Conservation (phyloP, 805 yeast genomes). For the Wickerhamiella azyma region DNA sequence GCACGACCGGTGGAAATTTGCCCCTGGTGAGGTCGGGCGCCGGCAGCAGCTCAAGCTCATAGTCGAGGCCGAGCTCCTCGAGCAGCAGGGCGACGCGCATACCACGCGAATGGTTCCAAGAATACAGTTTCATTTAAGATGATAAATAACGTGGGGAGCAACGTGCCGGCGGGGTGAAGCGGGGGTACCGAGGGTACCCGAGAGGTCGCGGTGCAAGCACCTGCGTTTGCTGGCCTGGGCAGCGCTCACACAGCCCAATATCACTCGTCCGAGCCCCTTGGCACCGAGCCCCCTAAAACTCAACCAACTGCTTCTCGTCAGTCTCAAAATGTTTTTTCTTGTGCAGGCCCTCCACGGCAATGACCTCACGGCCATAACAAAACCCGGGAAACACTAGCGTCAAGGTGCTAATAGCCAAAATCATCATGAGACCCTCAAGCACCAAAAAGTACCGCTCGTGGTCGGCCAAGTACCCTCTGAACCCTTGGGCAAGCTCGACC, state of each 20-base stretch:
- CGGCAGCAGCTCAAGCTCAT: slow-evolving; percentile 21
- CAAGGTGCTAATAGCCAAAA: slow-evolving; percentile 32
- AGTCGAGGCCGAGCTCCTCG: slow-evolving; percentile 58
- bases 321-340: not conserved
- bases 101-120: not conserved
- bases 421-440: slow-evolving; percentile 47
- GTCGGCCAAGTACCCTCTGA: slow-evolving; percentile 47
- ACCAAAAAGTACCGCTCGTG: slow-evolving; percentile 44
- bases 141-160: too few species aligned
- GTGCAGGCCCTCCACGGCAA: slow-evolving; percentile 1
- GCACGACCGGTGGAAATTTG: not conserved
- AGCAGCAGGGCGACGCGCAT: slow-evolving; percentile 41
- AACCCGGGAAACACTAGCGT: slow-evolving; percentile 50
- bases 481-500: slow-evolving; percentile 55
- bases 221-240: too few species aligned
- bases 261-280: too few species aligned
- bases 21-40: not conserved
- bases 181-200: too few species aligned
- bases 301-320: not conserved
- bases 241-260: too few species aligned
- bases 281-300: not conserved
- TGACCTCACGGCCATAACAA: slow-evolving; percentile 28
- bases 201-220: too few species aligned
- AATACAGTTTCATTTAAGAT: not conserved
- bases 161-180: too few species aligned